phyloP scores from a whole-genome alignment of 1,284 basidiomycete genomes.

The Boletellus deceptivus region DNA sequence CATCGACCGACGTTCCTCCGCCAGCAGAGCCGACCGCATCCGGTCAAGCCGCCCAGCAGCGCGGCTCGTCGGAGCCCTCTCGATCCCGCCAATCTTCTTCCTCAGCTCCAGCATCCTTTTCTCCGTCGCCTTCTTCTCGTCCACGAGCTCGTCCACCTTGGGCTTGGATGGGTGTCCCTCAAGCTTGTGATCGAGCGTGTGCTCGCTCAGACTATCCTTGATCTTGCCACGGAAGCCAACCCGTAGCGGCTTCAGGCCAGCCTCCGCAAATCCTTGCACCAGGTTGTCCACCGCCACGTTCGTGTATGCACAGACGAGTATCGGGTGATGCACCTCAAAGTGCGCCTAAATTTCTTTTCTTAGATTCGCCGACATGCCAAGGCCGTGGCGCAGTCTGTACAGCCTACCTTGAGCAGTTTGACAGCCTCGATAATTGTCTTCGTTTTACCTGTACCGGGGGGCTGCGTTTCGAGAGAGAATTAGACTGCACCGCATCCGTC shows the following conservation, averaged over 20 bases:
- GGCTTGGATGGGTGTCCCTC: conserved; percentile 57
- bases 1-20: conserved; percentile 36
- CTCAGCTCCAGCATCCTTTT: conserved; percentile 30
- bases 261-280: conserved; percentile 65
- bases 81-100: conserved; percentile 25
- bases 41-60: conserved; percentile 33
- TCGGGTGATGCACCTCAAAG: conserved; percentile 81
- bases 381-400: background rate
- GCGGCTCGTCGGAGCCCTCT: conserved; percentile 18
- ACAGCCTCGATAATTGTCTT: conserved; percentile 87
- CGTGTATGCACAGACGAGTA: conserved; percentile 90
- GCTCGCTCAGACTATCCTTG: conserved; percentile 51
- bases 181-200: conserved; percentile 71
- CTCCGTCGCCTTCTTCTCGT: conserved; percentile 32
- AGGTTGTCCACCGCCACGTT: conserved; percentile 96
- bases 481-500: conserved; percentile 1
- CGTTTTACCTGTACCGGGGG: conserved; percentile 96
- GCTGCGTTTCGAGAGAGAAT: conserved; percentile 43
- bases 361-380: background rate
- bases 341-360: conserved; percentile 44
- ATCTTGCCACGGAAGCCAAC: conserved; percentile 69
- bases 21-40: conserved; percentile 41
- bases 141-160: conserved; percentile 40
- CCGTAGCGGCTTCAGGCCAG: conserved; percentile 74
- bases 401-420: conserved; percentile 72